Conservation (phyloP, 352 stramenopile genomes). For the Phytopythium vexans region DNA sequence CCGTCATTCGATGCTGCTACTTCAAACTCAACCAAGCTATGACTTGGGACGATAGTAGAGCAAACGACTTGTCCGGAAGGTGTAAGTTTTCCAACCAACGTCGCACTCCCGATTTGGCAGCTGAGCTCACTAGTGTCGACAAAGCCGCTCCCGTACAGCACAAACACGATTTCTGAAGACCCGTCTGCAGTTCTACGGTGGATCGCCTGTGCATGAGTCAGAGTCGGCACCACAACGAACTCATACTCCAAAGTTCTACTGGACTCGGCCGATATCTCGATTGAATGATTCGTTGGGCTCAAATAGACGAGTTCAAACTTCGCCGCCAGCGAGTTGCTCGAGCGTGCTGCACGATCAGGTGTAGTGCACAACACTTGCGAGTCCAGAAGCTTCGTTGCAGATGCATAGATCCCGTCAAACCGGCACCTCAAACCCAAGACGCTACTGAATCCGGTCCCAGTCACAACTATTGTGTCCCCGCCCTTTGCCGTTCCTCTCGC, state of each 20-base stretch:
- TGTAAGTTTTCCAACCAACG: too few relatives aligned
- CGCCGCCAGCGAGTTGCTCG: too few relatives aligned
- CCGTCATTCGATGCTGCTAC: slow-evolving; percentile 37
- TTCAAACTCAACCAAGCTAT: slow-evolving; percentile 3
- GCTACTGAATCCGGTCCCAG: slow-evolving; percentile 23
- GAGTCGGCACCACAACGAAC: slow-evolving; percentile 10
- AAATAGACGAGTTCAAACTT: too few relatives aligned
- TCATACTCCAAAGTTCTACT: slow-evolving; percentile 11
- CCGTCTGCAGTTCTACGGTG: too few relatives aligned
- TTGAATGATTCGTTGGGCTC: too few relatives aligned
- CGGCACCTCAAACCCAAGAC: slow-evolving; percentile 15
- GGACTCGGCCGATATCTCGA: slow-evolving; percentile 7
- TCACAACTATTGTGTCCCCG: slow-evolving; percentile 20
- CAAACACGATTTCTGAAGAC: too few relatives aligned
- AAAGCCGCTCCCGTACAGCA: too few relatives aligned
- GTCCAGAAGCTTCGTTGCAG: slow-evolving; percentile 17
- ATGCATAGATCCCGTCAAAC: slow-evolving; percentile 20
- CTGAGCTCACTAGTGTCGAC: too few relatives aligned
- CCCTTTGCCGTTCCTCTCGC: slow-evolving; percentile 11
- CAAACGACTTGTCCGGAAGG: too few relatives aligned
- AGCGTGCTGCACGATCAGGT: neutral
- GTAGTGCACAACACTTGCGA: slow-evolving; percentile 27
- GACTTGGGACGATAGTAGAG: too few relatives aligned
- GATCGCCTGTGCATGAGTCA: too few relatives aligned
- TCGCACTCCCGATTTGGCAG: too few relatives aligned